Evolutionary conservation across 2,329 filamentous ascomycete genomes (phyloP).

Genomic region (Monilinia fructigena): DNA sequence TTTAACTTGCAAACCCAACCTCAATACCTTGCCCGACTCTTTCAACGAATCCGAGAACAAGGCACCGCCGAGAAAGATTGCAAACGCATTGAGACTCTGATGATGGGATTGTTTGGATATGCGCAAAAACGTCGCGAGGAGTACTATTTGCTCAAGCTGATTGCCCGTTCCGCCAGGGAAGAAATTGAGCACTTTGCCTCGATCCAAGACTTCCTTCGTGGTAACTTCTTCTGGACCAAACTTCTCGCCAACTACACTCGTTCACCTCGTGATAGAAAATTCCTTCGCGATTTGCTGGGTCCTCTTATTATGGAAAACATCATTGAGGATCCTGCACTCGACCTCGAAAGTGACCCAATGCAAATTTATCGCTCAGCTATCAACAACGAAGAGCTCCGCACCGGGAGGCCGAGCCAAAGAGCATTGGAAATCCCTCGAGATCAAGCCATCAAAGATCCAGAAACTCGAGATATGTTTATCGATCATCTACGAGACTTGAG

Average conservation of each 20-base stretch:
- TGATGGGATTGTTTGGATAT: constrained; percentile 96
- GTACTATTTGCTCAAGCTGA: constrained; percentile 90
- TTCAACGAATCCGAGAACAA: constrained; percentile 78
- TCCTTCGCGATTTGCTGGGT: constrained; percentile 80
- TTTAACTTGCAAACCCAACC: constrained; percentile 96
- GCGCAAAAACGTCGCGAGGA: constrained; percentile 96
- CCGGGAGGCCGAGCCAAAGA: constrained; percentile 77
- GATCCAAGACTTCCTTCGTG: constrained; percentile 82
- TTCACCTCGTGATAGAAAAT: constrained; percentile 89
- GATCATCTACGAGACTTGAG: constrained; percentile 90
- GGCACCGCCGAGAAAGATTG: constrained; percentile 87
- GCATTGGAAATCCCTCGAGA: constrained; percentile 85
- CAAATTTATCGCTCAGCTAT: constrained; percentile 95
- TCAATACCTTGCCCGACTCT: constrained; percentile 86
- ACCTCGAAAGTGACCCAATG: constrained; percentile 94
- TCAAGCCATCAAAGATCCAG: constrained; percentile 90
- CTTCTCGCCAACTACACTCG: constrained; percentile 84
- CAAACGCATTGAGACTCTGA: constrained; percentile 86
- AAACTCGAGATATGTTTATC: constrained; percentile 90
- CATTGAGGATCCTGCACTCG: constrained; percentile 84
- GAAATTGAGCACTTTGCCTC: constrained; percentile 73
- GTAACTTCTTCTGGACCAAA: constrained; percentile 91
- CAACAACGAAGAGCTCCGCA: constrained; percentile 95
- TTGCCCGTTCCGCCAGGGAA: constrained; percentile 78
- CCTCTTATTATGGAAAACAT: constrained; percentile 87